Percentiles rank a stretch among this genome's conserved stretches.
phyloP scores from a whole-genome alignment of 208 protist species.

The Plasmodiophora brassicae region DNA sequence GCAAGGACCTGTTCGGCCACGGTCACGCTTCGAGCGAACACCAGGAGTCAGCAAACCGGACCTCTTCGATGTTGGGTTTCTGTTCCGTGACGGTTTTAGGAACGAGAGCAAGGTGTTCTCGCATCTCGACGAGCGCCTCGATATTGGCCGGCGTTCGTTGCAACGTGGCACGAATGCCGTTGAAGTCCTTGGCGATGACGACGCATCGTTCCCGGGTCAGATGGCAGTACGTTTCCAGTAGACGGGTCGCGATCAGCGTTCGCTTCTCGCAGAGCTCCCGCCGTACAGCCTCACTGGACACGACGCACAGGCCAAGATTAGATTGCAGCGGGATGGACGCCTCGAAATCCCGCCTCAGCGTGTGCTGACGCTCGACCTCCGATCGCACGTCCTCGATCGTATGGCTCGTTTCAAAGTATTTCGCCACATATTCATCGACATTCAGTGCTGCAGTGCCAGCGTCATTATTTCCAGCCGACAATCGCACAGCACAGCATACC shows the following conservation, averaged over 20 bases:
- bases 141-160: not conserved
- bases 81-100: not conserved
- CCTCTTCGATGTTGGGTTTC: not conserved
- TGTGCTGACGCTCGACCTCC: not conserved
- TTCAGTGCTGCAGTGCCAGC: not conserved
- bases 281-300: not conserved
- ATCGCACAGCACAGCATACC: not conserved
- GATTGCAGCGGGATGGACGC: not conserved
- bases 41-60: no score
- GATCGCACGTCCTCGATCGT: not conserved
- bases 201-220: not conserved
- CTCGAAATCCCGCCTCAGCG: not conserved
- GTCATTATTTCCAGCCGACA: not conserved
- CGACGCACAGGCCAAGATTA: not conserved
- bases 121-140: conserved; percentile 5
- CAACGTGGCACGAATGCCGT: not conserved
- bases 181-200: not conserved
- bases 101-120: not conserved
- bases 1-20: no score
- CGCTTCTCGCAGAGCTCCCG: not conserved
- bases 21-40: no score
- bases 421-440: not conserved
- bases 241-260: not conserved
- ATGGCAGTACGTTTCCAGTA: conserved; percentile 7
- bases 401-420: not conserved